Evolutionary conservation across 2,329 filamentous ascomycete species (phyloP).

Genomic region (Aspergillus sp.): DNA sequence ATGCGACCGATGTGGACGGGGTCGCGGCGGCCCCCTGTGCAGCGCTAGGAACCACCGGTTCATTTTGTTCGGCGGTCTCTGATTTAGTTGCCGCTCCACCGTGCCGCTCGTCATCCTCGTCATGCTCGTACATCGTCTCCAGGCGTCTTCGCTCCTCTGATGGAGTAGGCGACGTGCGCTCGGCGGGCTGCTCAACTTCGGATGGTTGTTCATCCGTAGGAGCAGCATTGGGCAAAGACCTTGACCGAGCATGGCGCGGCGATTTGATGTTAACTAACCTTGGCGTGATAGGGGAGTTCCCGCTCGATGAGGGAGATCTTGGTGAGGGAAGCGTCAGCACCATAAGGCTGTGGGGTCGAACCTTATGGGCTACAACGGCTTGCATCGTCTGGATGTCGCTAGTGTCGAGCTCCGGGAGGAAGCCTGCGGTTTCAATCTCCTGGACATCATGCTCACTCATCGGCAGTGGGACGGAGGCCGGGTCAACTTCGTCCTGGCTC

Average conservation of each 20-base stretch:
- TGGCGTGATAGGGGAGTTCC: conserved; percentile 28
- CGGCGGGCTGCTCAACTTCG: conserved; percentile 16
- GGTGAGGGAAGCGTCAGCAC: conserved; percentile 39
- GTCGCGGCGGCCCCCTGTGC: conserved; percentile 22
- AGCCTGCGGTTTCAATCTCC: conserved; percentile 77
- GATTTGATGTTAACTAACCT: conserved; percentile 27
- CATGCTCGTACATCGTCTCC: conserved; percentile 42
- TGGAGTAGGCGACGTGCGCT: conserved; percentile 27
- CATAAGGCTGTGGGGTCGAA: conserved; percentile 46
- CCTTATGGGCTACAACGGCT: conserved; percentile 42
- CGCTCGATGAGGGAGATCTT: conserved; percentile 29
- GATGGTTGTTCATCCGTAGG: conserved; percentile 20
- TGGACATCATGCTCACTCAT: conserved; percentile 47
- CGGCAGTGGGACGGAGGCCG: conserved; percentile 34
- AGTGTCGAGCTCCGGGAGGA: conserved; percentile 64
- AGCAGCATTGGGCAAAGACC: conserved; percentile 51
- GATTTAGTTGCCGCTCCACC: neutral
- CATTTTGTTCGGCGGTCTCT: neutral
- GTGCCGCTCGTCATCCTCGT: conserved; percentile 31
- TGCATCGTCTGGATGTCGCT: conserved; percentile 43
- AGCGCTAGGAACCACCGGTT: neutral
- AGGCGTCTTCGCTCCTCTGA: conserved; percentile 33
- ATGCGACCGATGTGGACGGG: conserved; percentile 22
- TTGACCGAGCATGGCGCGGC: conserved; percentile 45
- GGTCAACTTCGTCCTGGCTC: conserved; percentile 30